phyloP scores from a whole-genome alignment of 2,329 filamentous ascomycete species.

The Alternaria incomplexa region DNA sequence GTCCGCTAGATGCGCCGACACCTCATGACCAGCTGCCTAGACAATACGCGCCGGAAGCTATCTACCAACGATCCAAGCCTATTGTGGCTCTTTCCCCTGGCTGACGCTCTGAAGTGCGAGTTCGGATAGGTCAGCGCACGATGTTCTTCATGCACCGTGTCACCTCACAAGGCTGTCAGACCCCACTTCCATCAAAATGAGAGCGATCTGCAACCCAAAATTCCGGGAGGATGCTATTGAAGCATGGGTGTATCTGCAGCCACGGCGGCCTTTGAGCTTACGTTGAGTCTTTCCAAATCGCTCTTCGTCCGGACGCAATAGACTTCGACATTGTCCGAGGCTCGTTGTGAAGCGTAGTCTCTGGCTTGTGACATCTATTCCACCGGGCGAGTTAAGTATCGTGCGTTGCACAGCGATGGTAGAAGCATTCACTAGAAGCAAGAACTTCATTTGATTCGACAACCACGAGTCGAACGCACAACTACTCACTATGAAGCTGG shows the following conservation, averaged over 20 bases:
- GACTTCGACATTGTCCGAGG: constrained; percentile 20
- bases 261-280: constrained; percentile 17
- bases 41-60: constrained; percentile 12
- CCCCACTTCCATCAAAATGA: constrained; percentile 3
- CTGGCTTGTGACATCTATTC: constrained; percentile 25
- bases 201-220: constrained; percentile 12
- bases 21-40: constrained; percentile 10
- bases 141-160: background rate
- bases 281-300: constrained; percentile 2
- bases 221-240: background rate
- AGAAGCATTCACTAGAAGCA: background rate
- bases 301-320: constrained; percentile 24
- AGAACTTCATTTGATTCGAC: background rate
- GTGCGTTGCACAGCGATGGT: constrained; percentile 5
- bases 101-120: background rate
- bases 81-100: constrained; percentile 14
- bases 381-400: constrained; percentile 7
- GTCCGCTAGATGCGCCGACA: constrained; percentile 4
- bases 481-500: constrained; percentile 35
- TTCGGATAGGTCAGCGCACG: constrained; percentile 10
- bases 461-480: background rate
- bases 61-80: background rate
- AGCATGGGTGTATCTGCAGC: constrained; percentile 25
- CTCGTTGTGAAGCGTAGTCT: constrained; percentile 5
- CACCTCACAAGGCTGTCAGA: constrained; percentile 1